Conservation (phyloP, 257 asterid species). For the Ocimum tenuiflorum region DNA sequence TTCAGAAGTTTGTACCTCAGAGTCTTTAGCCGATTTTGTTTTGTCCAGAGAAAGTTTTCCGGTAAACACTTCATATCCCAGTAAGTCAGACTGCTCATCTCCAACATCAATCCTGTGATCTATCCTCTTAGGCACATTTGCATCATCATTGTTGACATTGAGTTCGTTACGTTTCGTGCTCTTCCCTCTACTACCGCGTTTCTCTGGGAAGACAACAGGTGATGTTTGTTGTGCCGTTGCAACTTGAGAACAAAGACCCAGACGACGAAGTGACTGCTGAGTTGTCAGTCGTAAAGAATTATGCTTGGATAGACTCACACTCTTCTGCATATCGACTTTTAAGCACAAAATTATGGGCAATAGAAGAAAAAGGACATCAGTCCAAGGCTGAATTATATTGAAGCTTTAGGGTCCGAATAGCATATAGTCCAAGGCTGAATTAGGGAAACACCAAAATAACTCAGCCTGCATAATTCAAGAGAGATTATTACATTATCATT, state of each 20-base stretch:
- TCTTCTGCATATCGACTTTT: constrained; percentile 59
- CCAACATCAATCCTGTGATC: constrained; percentile 87
- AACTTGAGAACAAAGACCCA: constrained; percentile 82
- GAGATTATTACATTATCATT: constrained; percentile 10
- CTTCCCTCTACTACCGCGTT: constrained; percentile 65
- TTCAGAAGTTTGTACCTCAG: constrained; percentile 49
- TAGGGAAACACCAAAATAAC: constrained; percentile 22
- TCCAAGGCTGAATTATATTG: constrained; percentile 17
- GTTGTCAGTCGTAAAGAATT: constrained; percentile 64
- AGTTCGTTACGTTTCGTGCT: constrained; percentile 31
- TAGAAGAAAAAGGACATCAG: constrained; percentile 26
- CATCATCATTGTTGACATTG: constrained; percentile 37
- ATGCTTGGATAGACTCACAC: constrained; percentile 57
- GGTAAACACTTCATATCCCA: constrained; percentile 73
- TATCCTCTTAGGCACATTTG: constrained; percentile 42
- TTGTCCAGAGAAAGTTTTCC: constrained; percentile 69
- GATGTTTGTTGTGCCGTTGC: constrained; percentile 79
- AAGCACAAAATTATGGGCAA: constrained; percentile 10
- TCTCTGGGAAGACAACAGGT: constrained; percentile 85
- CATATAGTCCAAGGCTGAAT: constrained; percentile 26
- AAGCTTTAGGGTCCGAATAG: constrained; percentile 15
- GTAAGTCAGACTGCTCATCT: constrained; percentile 81
- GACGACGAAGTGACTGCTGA: constrained; percentile 83
- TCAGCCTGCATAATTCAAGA: constrained; percentile 33
- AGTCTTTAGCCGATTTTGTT: constrained; percentile 41